Conservation (phyloP, 768 basidiomycete species). For the Podaxis sp. region DNA sequence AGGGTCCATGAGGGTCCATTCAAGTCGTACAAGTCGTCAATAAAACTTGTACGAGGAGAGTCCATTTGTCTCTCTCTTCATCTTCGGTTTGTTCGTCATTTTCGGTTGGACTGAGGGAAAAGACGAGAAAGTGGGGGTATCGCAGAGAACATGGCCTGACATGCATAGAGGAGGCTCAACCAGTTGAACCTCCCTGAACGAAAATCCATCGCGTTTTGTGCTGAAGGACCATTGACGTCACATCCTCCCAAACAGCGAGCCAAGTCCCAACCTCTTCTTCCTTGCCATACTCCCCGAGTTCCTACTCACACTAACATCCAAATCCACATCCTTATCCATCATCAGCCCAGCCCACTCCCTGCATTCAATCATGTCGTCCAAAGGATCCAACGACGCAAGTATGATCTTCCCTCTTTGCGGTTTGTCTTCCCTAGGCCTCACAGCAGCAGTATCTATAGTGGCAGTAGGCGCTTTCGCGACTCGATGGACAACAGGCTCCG, state of each 20-base stretch:
- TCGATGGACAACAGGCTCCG: conserved; percentile 13
- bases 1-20: not conserved
- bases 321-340: conserved; percentile 50
- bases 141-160: not conserved
- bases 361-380: conserved; percentile 1
- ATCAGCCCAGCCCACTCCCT: conserved; percentile 5
- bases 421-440: not conserved
- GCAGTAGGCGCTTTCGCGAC: not conserved
- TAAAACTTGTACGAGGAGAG: not conserved
- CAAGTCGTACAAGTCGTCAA: not conserved
- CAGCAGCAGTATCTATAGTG: not conserved
- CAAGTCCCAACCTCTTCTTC: conserved; percentile 9
- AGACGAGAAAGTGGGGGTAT: not conserved
- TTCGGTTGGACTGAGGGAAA: not conserved
- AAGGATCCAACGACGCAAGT: conserved; percentile 3
- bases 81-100: not conserved
- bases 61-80: not conserved
- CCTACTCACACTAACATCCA: conserved; percentile 79
- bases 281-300: not conserved
- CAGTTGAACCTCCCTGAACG: not conserved
- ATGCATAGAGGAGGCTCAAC: not conserved
- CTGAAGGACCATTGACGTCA: not conserved
- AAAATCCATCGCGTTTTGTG: not conserved
- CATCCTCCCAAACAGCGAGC: conserved; percentile 8
- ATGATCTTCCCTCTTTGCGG: conserved; percentile 4